Base-by-base conservation (phyloP, 2,329 filamentous ascomycete species). In the Xylaria digitata region DNA sequence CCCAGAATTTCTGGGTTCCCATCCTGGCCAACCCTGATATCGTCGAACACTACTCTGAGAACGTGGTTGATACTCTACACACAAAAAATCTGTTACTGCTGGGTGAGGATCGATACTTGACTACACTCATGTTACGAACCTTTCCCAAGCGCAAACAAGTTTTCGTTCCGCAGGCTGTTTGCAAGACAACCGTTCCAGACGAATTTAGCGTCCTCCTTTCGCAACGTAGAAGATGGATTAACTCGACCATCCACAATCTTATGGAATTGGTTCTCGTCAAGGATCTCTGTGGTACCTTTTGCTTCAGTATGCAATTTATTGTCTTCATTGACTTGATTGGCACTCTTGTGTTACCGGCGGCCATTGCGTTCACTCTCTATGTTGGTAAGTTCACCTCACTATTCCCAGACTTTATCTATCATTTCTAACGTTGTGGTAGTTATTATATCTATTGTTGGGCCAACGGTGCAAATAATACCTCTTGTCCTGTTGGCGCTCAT, bases 221-320 rank as follows among this genome's bases (percentile, higher is more conserved):
- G 32, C 96, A 99, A 81, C 90, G 96, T 75, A 92, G 96, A 79
- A 90, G 96, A 80, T 99, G 96, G 96, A 99, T 99, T 82, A 99
- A 99, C 87, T 97, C 93, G 79, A 99, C 96, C 4, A 92, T 99
- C 56, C 96, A 99, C 85, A 99, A 99, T 78, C 84, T 99, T 50
- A 97, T 99, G 92, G 96, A 99, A 80, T 88, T 99, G 66, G 90
- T 98, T 59, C 87, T 99, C 40, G 96, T 99, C 50, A 89, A 94
- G 71, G 96, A 99, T 83, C 87, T 99, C 17, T 99, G 96, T 77
- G 96, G 96, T 72, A 99, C 96, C 2, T 99, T 99, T 84, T 99
- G 96, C 85, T 99, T 99, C 85, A 97, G 93, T 80, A 99, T 99
- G 96, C 96, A 99, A 81, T 99, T 99, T 78, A 91, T 99, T 71